A percentile compares a stretch with the other conserved stretches of the same genome.
Conservation (phyloP, 106 monocot genomes). For the Alisma plantagoaquatica region DNA sequence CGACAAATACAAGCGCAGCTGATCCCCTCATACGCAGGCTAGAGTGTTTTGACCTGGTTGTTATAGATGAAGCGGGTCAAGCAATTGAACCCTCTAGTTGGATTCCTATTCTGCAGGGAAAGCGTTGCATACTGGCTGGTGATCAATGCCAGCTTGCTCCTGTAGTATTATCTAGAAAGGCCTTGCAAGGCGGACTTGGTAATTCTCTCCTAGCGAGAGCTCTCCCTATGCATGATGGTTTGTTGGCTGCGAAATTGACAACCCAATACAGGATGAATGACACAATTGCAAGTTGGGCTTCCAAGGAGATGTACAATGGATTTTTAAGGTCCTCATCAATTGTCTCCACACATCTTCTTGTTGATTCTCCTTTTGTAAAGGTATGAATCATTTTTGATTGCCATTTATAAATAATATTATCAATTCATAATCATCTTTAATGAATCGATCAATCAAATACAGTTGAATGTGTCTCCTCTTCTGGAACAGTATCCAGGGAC, state of each 20-base stretch:
- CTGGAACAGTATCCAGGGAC: too few relatives aligned
- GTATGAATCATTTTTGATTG: conserved; percentile 34
- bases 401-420: neutral
- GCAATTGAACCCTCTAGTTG: conserved; percentile 93
- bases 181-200: conserved; percentile 91
- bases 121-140: conserved; percentile 83
- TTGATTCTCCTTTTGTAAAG: conserved; percentile 91
- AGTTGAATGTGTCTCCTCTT: too few relatives aligned
- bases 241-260: conserved; percentile 53
- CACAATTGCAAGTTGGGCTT: conserved; percentile 94
- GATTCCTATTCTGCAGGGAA: conserved; percentile 93
- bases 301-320: conserved; percentile 89
- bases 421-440: neutral
- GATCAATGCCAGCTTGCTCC: conserved; percentile 93
- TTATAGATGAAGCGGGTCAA: conserved; percentile 94
- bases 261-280: conserved; percentile 91
- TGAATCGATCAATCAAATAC: too few relatives aligned
- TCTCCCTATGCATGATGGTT: conserved; percentile 46
- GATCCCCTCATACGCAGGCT: conserved; percentile 72
- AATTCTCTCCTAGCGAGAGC: conserved; percentile 79
- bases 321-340: conserved; percentile 49
- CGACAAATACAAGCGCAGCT: conserved; percentile 82
- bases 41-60: conserved; percentile 77
- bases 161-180: conserved; percentile 78
- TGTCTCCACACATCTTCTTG: conserved; percentile 77